Base-by-base conservation (phyloP, 805 yeast species). In the Candida nemodendra region DNA sequence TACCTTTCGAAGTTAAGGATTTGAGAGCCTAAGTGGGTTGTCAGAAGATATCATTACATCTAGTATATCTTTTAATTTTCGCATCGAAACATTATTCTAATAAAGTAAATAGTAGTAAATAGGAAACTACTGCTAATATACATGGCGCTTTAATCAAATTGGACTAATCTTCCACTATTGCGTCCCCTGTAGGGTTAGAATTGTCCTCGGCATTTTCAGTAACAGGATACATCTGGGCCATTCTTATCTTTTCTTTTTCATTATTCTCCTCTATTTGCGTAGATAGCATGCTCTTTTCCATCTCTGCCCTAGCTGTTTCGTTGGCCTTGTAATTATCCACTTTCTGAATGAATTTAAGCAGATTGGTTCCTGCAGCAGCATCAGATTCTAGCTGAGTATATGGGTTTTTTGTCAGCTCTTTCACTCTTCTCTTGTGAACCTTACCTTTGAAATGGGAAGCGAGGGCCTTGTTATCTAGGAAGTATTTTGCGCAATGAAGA, bases 401-500 rank as follows among this genome's bases (percentile, higher is more conserved):
- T 7, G 97, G 97, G 36, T 81, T 83, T 33, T 71, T 78, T 40
- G 74, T 77, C 51, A 93, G 68, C 27, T 78, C 84, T 60, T 81
- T 85, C 18, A 85, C 83, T 57, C 96, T 72, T 62, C 98, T 77
- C 61, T 84, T 90, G 64, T 93, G 99, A 6, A 80, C 74, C 56
- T 89, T 90, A 4, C 84, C 72, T 51, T 78, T 77, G 45, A 74
- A 65, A 65, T 93, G 99, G 11, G 81, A 71, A 43, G 77, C 78
- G 38, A 86, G 69, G 6, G 95, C 84, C 22, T 64, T 60, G 30
- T 84, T 88, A 40, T 81, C 80, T 59, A 90, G 96, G 56, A 79
- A 88, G 63, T 93, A 88, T 59, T 83, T 85, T 33, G 95, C 95
- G 71, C 99, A 93, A 47, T 89, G 95, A 37, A 93, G 73, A 64